Evolutionary conservation across 2,329 filamentous ascomycete genomes (phyloP).

Genomic region (Gliomastix tumulicola): DNA sequence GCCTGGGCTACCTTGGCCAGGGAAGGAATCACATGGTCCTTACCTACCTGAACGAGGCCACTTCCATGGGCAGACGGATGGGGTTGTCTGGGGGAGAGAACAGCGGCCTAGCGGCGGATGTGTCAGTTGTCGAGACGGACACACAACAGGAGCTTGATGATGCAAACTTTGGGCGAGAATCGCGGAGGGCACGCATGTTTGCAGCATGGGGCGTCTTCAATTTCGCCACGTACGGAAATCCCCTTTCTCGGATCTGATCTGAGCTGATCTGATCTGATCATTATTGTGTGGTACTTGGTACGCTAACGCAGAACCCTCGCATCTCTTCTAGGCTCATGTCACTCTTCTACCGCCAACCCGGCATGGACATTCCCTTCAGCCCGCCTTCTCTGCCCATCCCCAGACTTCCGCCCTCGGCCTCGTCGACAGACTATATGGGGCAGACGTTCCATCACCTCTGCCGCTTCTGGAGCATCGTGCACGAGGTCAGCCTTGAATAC

Average conservation of each 20-base stretch:
- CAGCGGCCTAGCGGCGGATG: slow-evolving; percentile 1
- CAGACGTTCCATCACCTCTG: slow-evolving; percentile 20
- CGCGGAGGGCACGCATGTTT: slow-evolving; percentile 10
- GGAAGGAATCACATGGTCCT: slow-evolving; percentile 25
- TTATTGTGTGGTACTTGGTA: too few species aligned
- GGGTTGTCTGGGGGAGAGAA: slow-evolving; percentile 16
- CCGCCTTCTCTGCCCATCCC: slow-evolving; percentile 13
- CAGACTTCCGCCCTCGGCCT: neutral
- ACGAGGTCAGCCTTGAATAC: slow-evolving; percentile 20
- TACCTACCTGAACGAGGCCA: slow-evolving; percentile 16
- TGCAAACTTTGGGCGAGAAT: too few species aligned
- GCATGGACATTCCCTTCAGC: slow-evolving; percentile 11
- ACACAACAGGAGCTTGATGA: too few species aligned
- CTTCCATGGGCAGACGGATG: slow-evolving; percentile 19
- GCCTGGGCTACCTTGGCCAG: slow-evolving; percentile 22
- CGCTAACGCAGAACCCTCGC: too few species aligned
- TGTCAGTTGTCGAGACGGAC: slow-evolving; percentile 2
- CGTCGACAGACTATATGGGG: slow-evolving; percentile 11
- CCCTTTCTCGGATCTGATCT: too few species aligned
- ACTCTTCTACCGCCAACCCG: slow-evolving; percentile 25
- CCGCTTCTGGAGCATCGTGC: slow-evolving; percentile 28
- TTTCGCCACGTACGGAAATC: too few species aligned
- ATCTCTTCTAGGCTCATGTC: slow-evolving; percentile 16
- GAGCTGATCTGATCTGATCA: too few species aligned
- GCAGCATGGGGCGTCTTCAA: slow-evolving; percentile 25